Evolutionary conservation across 2,329 filamentous ascomycete genomes (phyloP), one percentile per base, ranked within the genome.

Genomic region (Beauveria australis): DNA sequence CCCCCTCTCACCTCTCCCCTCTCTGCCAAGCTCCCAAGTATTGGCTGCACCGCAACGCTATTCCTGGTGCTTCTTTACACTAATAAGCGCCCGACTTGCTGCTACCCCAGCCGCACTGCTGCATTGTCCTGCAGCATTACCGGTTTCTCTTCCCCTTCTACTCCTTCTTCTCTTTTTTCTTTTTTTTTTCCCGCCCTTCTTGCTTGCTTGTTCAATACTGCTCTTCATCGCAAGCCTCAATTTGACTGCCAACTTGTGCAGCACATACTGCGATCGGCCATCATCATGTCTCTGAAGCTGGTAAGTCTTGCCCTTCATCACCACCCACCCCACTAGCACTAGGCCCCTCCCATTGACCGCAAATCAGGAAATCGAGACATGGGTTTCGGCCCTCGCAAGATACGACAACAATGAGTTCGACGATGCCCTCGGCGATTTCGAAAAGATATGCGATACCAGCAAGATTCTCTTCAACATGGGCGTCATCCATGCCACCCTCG

Each of bases 341-440:
- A 24, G 33, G 40, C 16, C n/a, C 57, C n/a, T 16, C 12, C 40
- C 40, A 33, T 33, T 47, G 40, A 30, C 49, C 28, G 40, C 37
- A 43, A 40, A 9, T 16, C 65, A 96, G 92, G 94, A 99, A 89
- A 99, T 99, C 75, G 93, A 97, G 79, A 96, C 91, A 54, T 99
- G 94, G 94, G 94, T 97, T 67, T 81, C 88, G 73, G 94, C 94
- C 75, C 85, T 99, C 60, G 86, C 80, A 68, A 88, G 88, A 72
- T 99, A 99, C 78, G 94, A 99, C 77, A 94, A 93, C 77, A 96
- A 96, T 77, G 91, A 99, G 71, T 97, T 96, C 76, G 93, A 97
- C 70, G 89, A 93, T 66, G 87, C 94, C 30, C 78, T 97, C 64
- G 84, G 81, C 67, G 85, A 89, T 63, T 97, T 99, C 71, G 89